phyloP scores from a whole-genome alignment of 2,329 filamentous ascomycete genomes.

The Clathrospora elynae region DNA sequence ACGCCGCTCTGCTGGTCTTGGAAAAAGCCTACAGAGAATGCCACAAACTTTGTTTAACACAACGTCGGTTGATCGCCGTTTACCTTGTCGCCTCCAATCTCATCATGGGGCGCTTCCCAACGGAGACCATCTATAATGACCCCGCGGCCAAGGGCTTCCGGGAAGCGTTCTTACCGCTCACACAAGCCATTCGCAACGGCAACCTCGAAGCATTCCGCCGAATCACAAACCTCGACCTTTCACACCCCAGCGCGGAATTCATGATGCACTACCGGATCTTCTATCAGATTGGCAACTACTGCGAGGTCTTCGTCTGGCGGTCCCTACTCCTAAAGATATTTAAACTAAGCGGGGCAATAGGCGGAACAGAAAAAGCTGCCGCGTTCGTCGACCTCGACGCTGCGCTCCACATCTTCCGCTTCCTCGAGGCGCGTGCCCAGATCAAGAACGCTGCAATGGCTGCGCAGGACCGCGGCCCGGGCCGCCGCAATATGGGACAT shows the following conservation, averaged over 20 bases:
- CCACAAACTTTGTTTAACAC: constrained; percentile 58
- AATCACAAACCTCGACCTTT: constrained; percentile 59
- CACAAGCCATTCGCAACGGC: constrained; percentile 71
- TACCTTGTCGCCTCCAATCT: constrained; percentile 84
- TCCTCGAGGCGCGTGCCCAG: constrained; percentile 63
- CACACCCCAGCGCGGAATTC: constrained; percentile 58
- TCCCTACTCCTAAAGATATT: constrained; percentile 79
- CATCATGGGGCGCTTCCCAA: constrained; percentile 82
- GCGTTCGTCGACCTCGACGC: constrained; percentile 76
- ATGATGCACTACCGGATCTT: constrained; percentile 77
- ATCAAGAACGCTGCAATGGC: constrained; percentile 35
- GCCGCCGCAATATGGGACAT: constrained; percentile 49
- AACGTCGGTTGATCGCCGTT: constrained; percentile 79
- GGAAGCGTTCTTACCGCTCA: constrained; percentile 74
- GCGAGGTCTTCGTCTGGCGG: constrained; percentile 83
- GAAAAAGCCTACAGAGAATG: constrained; percentile 82
- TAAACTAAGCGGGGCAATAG: constrained; percentile 74
- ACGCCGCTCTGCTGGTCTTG: constrained; percentile 74
- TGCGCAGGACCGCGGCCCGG: constrained; percentile 36
- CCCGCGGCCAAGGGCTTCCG: constrained; percentile 71
- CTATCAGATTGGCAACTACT: constrained; percentile 74
- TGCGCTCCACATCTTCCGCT: constrained; percentile 66
- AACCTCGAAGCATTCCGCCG: constrained; percentile 75
- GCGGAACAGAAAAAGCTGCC: constrained; percentile 53
- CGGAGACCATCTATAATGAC: constrained; percentile 65